Percentiles rank a stretch among this genome's conserved stretches.
Conservation (phyloP, 352 stramenopile species). For the Globisporangium viniferum region DNA sequence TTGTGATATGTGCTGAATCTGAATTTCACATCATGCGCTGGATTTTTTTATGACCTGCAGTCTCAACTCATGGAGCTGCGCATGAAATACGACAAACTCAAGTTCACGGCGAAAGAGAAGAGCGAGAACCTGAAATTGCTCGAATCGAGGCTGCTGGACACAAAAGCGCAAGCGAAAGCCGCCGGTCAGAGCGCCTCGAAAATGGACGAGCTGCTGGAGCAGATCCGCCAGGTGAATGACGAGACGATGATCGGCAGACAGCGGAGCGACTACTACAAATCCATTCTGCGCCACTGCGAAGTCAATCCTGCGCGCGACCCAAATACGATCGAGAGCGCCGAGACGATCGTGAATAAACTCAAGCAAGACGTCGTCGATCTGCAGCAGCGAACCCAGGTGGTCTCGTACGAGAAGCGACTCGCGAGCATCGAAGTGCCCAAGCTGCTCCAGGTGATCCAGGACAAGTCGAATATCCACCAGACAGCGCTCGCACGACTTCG, state of each 20-base stretch:
- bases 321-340: slow-evolving; percentile 72
- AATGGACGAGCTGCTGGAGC: slow-evolving; percentile 60
- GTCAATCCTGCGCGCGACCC: slow-evolving; percentile 69
- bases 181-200: slow-evolving; percentile 47
- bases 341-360: slow-evolving; percentile 55
- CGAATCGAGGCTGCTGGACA: slow-evolving; percentile 62
- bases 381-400: slow-evolving; percentile 67
- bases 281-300: slow-evolving; percentile 77
- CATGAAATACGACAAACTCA: slow-evolving; percentile 70
- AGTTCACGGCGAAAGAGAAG: slow-evolving; percentile 60
- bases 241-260: slow-evolving; percentile 60
- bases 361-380: slow-evolving; percentile 66
- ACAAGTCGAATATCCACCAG: slow-evolving; percentile 67
- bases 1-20: background rate
- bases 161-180: slow-evolving; percentile 36
- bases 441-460: slow-evolving; percentile 56
- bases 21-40: background rate
- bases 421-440: slow-evolving; percentile 60
- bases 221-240: slow-evolving; percentile 54
- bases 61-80: slow-evolving; percentile 66
- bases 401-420: slow-evolving; percentile 67
- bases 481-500: slow-evolving; percentile 56
- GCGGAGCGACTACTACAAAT: slow-evolving; percentile 79
- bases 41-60: background rate
- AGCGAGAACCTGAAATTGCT: slow-evolving; percentile 39